A percentile compares a stretch with the other conserved stretches of the same genome.
Conservation (phyloP, 352 stramenopile species). For the Globisporangium iwayamae region DNA sequence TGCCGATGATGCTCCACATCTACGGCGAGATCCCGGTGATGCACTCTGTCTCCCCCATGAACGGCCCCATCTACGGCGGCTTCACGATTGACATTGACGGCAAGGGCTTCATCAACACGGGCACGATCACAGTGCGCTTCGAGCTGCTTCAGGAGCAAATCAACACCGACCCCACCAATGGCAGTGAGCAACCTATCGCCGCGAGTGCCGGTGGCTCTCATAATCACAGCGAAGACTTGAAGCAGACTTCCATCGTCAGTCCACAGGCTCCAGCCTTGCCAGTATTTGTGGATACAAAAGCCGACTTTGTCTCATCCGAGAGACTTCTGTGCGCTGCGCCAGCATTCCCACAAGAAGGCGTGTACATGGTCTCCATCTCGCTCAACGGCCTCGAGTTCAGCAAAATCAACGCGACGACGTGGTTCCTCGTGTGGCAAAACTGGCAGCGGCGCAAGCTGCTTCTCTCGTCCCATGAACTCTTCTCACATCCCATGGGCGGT, state of each 20-base stretch:
- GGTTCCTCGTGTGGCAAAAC: conserved; percentile 82
- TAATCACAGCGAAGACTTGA: background rate
- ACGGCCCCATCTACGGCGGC: conserved; percentile 74
- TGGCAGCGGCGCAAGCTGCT: conserved; percentile 72
- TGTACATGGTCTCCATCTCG: conserved; percentile 61
- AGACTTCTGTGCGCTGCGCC: conserved; percentile 42
- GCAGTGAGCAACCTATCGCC: background rate
- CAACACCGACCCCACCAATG: background rate
- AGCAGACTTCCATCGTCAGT: background rate
- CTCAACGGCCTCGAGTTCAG: conserved; percentile 73
- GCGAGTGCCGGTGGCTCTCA: background rate
- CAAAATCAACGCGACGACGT: conserved; percentile 42
- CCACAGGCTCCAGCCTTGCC: conserved; percentile 3
- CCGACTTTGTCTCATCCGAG: conserved; percentile 48
- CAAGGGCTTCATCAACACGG: conserved; percentile 58
- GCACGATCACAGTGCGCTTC: conserved; percentile 57
- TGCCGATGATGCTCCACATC: conserved; percentile 45
- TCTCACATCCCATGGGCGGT: conserved; percentile 17
- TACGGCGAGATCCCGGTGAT: conserved; percentile 45
- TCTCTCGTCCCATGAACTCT: conserved; percentile 30
- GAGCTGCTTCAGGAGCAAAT: conserved; percentile 31
- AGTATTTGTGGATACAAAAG: conserved; percentile 11
- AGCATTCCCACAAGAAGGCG: conserved; percentile 54
- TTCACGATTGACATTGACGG: conserved; percentile 61
- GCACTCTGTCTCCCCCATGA: conserved; percentile 45